Percentiles rank a stretch among this genome's conserved stretches.
phyloP scores from a whole-genome alignment of 805 yeast genomes.

The Clavispora carvajalis region DNA sequence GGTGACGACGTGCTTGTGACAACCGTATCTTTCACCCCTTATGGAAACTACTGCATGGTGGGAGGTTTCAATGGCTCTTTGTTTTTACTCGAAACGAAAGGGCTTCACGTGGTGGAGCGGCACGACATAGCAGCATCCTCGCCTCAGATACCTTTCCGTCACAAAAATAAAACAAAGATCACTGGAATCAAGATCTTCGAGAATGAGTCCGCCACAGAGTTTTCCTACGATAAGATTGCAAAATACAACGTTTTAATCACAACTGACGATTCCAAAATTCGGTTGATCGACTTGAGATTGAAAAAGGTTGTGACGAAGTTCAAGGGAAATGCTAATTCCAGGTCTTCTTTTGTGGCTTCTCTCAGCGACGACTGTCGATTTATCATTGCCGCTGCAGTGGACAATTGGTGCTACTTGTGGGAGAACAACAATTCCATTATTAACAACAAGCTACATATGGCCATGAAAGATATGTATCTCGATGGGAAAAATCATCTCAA shows the following conservation, averaged over 20 bases:
- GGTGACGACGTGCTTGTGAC: conserved; percentile 68
- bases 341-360: conserved; percentile 67
- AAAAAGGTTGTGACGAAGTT: conserved; percentile 58
- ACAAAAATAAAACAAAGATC: conserved; percentile 43
- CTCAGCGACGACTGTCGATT: conserved; percentile 51
- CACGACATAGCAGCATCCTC: conserved; percentile 29
- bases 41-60: conserved; percentile 52
- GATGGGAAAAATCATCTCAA: conserved; percentile 31
- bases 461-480: conserved; percentile 29
- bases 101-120: conserved; percentile 40
- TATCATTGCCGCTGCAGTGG: conserved; percentile 79
- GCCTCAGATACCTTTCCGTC: conserved; percentile 19
- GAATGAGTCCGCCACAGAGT: conserved; percentile 11
- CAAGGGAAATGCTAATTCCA: conserved; percentile 67
- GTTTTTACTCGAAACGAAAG: conserved; percentile 56
- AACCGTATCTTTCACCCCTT: conserved; percentile 67
- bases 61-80: conserved; percentile 81
- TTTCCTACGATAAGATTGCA: conserved; percentile 4
- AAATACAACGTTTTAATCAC: conserved; percentile 49
- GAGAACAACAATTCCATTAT: conserved; percentile 38
- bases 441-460: conserved; percentile 32
- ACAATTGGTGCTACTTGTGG: conserved; percentile 87
- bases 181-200: conserved; percentile 65
- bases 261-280: conserved; percentile 74
- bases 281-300: conserved; percentile 56